phyloP scores from a whole-genome alignment of 768 basidiomycete species.

The Termitomyces sp. region DNA sequence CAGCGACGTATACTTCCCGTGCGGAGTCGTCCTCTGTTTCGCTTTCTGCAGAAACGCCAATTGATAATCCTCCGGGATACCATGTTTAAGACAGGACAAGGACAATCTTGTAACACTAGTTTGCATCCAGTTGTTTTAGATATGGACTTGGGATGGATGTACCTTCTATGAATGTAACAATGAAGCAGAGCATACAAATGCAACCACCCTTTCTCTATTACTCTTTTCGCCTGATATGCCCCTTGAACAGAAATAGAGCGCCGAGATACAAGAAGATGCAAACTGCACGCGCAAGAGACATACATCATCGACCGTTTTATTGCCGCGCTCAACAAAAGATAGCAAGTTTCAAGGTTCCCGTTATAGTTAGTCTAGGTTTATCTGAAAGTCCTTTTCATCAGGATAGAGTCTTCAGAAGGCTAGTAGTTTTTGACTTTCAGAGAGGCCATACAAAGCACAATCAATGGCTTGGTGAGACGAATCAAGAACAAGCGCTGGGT shows the following conservation, averaged over 20 bases:
- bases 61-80: slow-evolving; percentile 49
- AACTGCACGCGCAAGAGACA: too few species aligned
- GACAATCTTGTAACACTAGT: neutral
- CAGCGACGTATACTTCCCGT: slow-evolving; percentile 40
- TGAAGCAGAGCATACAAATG: neutral
- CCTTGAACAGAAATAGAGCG: too few species aligned
- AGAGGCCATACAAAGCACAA: neutral
- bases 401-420: neutral
- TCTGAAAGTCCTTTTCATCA: neutral
- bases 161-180: neutral
- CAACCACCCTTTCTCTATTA: neutral
- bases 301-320: neutral
- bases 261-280: too few species aligned
- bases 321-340: neutral
- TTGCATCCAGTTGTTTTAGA: slow-evolving; percentile 6
- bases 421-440: neutral
- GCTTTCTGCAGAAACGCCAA: slow-evolving; percentile 34
- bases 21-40: slow-evolving; percentile 37
- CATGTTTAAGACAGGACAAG: slow-evolving; percentile 21
- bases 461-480: neutral
- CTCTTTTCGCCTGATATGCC: neutral
- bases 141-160: slow-evolving; percentile 8
- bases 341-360: neutral
- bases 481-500: neutral
- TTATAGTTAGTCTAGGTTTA: neutral